phyloP scores from a whole-genome alignment of 306 rosid species.

The Prosopis cineraria region DNA sequence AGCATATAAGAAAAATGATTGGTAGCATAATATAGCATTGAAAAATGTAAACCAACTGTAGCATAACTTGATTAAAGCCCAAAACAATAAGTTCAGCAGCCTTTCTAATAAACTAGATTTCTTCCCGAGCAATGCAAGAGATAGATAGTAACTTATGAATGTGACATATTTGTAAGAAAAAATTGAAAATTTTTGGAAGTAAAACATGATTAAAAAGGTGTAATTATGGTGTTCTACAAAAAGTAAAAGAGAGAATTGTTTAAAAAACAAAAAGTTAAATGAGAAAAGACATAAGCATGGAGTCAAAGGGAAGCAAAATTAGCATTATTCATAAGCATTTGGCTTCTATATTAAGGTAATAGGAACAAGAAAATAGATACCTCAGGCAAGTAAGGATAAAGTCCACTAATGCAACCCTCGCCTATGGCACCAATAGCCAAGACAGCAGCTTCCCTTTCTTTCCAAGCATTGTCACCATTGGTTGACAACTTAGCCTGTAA shows the following conservation, averaged over 20 bases:
- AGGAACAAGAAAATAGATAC: slow-evolving; percentile 49
- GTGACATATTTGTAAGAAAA: background rate
- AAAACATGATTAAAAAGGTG: background rate
- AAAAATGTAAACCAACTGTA: background rate
- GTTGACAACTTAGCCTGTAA: slow-evolving; percentile 74
- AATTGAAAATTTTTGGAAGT: background rate
- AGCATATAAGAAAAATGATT: slow-evolving; percentile 12
- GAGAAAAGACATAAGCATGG: background rate
- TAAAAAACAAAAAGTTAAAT: background rate
- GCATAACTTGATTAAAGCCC: slow-evolving; percentile 25
- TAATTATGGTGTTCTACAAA: background rate
- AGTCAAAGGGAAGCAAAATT: background rate
- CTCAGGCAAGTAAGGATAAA: slow-evolving; percentile 86
- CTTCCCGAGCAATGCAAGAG: background rate
- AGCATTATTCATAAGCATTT: slow-evolving; percentile 4
- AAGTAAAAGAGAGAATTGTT: background rate
- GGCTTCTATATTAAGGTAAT: slow-evolving; percentile 20
- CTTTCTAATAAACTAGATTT: background rate
- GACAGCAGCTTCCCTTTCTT: slow-evolving; percentile 99
- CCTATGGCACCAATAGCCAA: slow-evolving; percentile 98
- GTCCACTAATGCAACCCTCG: slow-evolving; percentile 97
- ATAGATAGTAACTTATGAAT: background rate
- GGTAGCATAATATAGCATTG: background rate
- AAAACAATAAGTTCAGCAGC: slow-evolving; percentile 24
- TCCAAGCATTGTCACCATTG: slow-evolving; percentile 83